Evolutionary conservation across 2,329 filamentous ascomycete genomes (phyloP), one percentile per base, ranked within the genome.

Genomic region (Xylariales sp.): DNA sequence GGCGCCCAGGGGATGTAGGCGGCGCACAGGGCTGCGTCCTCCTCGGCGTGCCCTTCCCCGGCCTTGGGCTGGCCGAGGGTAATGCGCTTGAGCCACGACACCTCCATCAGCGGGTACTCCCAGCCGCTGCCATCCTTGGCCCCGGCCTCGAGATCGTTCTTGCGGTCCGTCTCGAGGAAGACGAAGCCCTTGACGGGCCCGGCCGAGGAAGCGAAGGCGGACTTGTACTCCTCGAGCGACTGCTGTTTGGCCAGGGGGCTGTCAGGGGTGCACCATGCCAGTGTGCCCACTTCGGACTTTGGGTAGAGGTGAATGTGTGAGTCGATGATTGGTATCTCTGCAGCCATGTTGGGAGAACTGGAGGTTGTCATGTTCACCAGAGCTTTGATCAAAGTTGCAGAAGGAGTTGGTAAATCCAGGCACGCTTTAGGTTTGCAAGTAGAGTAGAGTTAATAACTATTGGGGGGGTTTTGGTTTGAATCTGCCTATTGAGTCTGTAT

Each of bases 221-320:
- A 60, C 33, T 58, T 63, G 65, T 85, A 90, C 55, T 89, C 74
- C 20, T 70, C 60, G 33, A 86, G 54, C 2, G 83, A 82, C 59
- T 81, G 78, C 48, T 81, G 78, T 35, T 72, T 72, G 34, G 76
- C 70, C 35, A 94, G 69, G 5, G 78, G 70, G 53, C 73, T 62
- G 32, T 70, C 65, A 5, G 77, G 65, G 4, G 61, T 72, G 64
- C 78, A 77, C 89, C 88, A 95, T 41, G 76, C 66, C 45, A 94
- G 76, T 27, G 76, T 74, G 38, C 72, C 56, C 37, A 85, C 56
- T 52, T 91, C 85, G 37, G 76, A 74, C 31, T 69, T 62, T 30
- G 88, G 85, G 69, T 81, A 95, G 54, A 96, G 80, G 66, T 96
- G 90, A 63, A 96, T 84, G 69, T 96, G 91, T 27, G 88, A 84